Conservation (phyloP, 73 alveolate species). For the Breviolum minutum region DNA sequence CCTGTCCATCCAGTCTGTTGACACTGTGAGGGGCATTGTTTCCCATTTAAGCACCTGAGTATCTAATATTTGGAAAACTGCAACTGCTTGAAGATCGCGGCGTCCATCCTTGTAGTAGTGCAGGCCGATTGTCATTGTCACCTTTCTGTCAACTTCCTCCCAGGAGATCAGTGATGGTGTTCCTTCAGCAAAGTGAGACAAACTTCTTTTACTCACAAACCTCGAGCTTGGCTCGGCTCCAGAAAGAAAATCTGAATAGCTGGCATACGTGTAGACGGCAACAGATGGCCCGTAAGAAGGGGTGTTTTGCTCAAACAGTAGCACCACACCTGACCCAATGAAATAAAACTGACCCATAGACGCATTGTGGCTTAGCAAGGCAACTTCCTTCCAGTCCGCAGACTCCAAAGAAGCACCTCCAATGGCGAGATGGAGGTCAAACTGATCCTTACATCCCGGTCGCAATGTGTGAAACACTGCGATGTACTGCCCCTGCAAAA, state of each 20-base stretch:
- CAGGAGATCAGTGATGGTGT: background rate
- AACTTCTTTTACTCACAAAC: background rate
- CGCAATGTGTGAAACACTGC: too few species aligned
- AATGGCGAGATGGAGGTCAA: background rate
- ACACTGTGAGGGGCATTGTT: background rate
- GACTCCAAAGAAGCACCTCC: background rate
- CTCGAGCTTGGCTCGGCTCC: background rate
- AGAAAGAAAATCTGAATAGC: background rate
- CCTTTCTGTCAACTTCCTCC: background rate
- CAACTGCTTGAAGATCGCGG: background rate
- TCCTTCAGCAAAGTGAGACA: background rate
- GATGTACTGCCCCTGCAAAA: too few species aligned
- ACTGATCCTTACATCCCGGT: too few species aligned
- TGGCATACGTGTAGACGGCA: background rate
- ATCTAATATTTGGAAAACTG: background rate
- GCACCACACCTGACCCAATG: background rate
- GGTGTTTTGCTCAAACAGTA: background rate
- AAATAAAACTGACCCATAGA: constrained; percentile 11
- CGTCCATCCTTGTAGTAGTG: background rate
- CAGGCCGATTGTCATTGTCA: background rate
- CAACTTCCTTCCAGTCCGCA: background rate
- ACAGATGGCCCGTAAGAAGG: background rate
- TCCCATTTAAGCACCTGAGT: background rate
- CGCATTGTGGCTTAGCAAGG: background rate
- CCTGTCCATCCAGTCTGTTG: background rate